phyloP scores from a whole-genome alignment of 306 rosid species.

The Cicer bijugum region DNA sequence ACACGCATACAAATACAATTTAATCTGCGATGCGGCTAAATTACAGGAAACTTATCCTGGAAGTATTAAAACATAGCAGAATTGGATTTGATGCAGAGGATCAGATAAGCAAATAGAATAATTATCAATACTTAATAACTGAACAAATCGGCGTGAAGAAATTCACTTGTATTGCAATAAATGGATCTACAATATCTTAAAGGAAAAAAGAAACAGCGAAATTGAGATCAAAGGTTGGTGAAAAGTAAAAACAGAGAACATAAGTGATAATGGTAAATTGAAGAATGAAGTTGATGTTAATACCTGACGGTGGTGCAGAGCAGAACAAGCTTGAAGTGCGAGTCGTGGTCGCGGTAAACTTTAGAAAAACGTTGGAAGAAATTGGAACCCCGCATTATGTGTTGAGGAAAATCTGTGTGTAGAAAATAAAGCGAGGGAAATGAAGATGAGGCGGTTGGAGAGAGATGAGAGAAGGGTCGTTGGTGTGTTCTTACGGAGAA shows the following conservation, averaged over 20 bases:
- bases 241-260: neutral
- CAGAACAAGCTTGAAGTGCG: slow-evolving; percentile 64
- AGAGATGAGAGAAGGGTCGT: neutral
- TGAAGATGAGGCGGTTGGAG: neutral
- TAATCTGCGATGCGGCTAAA: neutral
- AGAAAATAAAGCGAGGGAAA: slow-evolving; percentile 29
- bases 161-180: neutral
- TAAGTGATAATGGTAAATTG: neutral
- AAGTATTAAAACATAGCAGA: neutral
- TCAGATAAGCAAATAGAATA: slow-evolving; percentile 16
- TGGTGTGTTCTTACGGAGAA: neutral
- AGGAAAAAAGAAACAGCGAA: neutral
- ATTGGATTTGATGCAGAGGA: neutral
- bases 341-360: slow-evolving; percentile 58
- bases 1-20: neutral
- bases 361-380: slow-evolving; percentile 60
- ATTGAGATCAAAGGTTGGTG: neutral
- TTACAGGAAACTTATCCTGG: neutral
- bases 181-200: slow-evolving; percentile 7
- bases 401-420: slow-evolving; percentile 39
- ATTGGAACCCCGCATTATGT: slow-evolving; percentile 55
- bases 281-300: slow-evolving; percentile 4
- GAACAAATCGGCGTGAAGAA: neutral
- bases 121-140: neutral
- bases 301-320: slow-evolving; percentile 85